phyloP scores from a whole-genome alignment of 1,284 basidiomycete genomes.

The Tilletia setariae region DNA sequence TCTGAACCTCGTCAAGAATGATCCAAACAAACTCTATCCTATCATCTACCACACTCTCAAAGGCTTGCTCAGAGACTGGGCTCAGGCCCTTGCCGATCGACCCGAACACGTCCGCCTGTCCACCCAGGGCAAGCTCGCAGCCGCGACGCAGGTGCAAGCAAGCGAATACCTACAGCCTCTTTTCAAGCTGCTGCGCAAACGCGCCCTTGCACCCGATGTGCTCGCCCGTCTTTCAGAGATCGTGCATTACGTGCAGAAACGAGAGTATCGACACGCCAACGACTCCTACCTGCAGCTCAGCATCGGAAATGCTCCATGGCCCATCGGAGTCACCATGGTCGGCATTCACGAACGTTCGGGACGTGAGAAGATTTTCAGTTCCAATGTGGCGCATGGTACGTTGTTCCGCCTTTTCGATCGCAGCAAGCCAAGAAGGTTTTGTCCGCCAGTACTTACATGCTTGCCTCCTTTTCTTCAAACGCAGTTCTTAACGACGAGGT shows the following conservation, averaged over 20 bases:
- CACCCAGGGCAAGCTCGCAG: slow-evolving; percentile 85
- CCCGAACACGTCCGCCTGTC: slow-evolving; percentile 77
- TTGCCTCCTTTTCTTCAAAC: background rate
- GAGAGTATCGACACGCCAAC: slow-evolving; percentile 90
- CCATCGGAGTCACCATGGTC: slow-evolving; percentile 98
- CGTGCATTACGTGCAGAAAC: slow-evolving; percentile 89
- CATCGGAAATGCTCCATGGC: slow-evolving; percentile 99
- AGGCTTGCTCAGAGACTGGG: slow-evolving; percentile 86
- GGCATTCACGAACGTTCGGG: slow-evolving; percentile 97
- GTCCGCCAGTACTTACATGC: background rate
- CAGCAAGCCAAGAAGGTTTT: background rate
- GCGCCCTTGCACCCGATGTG: slow-evolving; percentile 79
- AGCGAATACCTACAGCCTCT: slow-evolving; percentile 95
- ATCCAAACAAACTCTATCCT: slow-evolving; percentile 94
- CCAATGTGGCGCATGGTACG: slow-evolving; percentile 80
- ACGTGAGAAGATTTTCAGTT: slow-evolving; percentile 91
- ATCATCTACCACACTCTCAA: slow-evolving; percentile 96
- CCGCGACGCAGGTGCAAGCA: slow-evolving; percentile 91
- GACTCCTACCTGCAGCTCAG: slow-evolving; percentile 93
- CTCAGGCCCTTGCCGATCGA: slow-evolving; percentile 82
- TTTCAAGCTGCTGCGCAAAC: slow-evolving; percentile 80
- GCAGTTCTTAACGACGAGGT: slow-evolving; percentile 94
- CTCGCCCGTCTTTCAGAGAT: slow-evolving; percentile 87
- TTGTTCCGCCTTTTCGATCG: background rate
- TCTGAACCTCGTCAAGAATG: slow-evolving; percentile 75